Conservation (phyloP, 257 asterid species). For the Plantago ovata region DNA sequence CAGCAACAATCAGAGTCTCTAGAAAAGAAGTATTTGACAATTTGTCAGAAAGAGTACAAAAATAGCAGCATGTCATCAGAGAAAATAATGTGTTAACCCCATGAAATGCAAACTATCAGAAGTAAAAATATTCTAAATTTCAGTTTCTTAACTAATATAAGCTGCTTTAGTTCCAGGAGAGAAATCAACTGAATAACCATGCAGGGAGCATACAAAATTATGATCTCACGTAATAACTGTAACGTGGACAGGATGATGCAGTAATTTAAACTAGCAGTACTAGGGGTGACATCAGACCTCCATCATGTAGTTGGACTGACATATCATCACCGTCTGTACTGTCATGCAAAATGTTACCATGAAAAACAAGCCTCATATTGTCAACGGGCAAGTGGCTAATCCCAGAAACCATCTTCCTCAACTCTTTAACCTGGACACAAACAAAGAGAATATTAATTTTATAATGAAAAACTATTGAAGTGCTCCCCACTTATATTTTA, state of each 20-base stretch:
- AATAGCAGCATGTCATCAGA: slow-evolving; percentile 8
- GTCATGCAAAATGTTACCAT: slow-evolving; percentile 70
- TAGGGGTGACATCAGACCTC: slow-evolving; percentile 40
- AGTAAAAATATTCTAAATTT: background rate
- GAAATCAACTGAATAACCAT: slow-evolving; percentile 2
- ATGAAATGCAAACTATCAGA: too few species aligned
- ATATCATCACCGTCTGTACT: slow-evolving; percentile 43
- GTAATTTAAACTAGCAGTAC: slow-evolving; percentile 13
- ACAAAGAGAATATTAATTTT: background rate
- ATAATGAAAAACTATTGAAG: slow-evolving; percentile 2
- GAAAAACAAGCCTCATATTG: slow-evolving; percentile 61
- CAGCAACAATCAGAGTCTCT: slow-evolving; percentile 78
- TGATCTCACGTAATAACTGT: slow-evolving; percentile 4
- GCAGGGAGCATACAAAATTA: background rate
- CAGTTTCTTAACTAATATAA: background rate
- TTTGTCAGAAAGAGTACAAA: slow-evolving; percentile 11
- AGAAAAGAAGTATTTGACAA: slow-evolving; percentile 16
- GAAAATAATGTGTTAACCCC: background rate
- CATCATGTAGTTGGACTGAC: slow-evolving; percentile 44
- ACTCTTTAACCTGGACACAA: slow-evolving; percentile 54
- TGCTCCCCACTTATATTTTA: background rate
- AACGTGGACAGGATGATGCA: slow-evolving; percentile 16
- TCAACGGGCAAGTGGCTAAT: slow-evolving; percentile 44
- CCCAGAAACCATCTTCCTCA: slow-evolving; percentile 69
- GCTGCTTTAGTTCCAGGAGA: slow-evolving; percentile 10